A percentile compares a stretch with the other conserved stretches of the same genome.
Evolutionary conservation across 2,329 filamentous ascomycete species (phyloP).

Genomic region (Tolypocladium amazonense): DNA sequence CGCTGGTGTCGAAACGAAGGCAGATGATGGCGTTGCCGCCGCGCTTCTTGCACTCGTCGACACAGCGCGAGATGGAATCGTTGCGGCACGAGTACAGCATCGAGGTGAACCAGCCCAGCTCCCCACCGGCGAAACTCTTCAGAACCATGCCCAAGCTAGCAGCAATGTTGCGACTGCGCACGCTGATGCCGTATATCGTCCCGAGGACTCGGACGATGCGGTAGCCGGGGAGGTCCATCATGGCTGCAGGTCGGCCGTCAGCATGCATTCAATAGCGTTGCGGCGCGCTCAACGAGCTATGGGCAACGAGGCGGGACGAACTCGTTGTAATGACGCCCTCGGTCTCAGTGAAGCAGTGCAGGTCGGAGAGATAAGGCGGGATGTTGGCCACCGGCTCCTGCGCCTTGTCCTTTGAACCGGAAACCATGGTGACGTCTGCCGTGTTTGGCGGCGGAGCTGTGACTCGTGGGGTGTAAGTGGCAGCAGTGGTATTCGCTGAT

Average conservation of each 20-base stretch:
- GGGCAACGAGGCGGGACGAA: constrained; percentile 6
- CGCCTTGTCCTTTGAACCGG: constrained; percentile 12
- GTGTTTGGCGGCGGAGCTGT: not conserved
- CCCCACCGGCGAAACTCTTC: constrained; percentile 47
- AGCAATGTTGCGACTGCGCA: constrained; percentile 47
- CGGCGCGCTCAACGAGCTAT: not conserved
- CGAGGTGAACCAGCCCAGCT: constrained; percentile 47
- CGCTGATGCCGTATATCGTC: constrained; percentile 45
- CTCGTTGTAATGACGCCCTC: constrained; percentile 49
- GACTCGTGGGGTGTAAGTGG: not conserved
- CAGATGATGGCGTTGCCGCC: constrained; percentile 52
- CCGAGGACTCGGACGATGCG: constrained; percentile 46
- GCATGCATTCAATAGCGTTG: not conserved
- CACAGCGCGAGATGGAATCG: constrained; percentile 43
- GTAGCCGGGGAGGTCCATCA: constrained; percentile 54
- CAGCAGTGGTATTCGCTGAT: not conserved
- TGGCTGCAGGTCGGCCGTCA: constrained; percentile 23
- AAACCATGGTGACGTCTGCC: constrained; percentile 10
- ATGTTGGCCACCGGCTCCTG: constrained; percentile 22
- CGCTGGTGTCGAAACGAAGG: constrained; percentile 46
- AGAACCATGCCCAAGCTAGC: constrained; percentile 44
- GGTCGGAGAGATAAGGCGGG: constrained; percentile 31
- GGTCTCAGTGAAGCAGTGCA: constrained; percentile 51
- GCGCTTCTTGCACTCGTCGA: constrained; percentile 44
- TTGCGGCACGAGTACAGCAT: constrained; percentile 50